Base-by-base conservation (phyloP, 1,139 yeast species). In the Sugiyamaella novakii region DNA sequence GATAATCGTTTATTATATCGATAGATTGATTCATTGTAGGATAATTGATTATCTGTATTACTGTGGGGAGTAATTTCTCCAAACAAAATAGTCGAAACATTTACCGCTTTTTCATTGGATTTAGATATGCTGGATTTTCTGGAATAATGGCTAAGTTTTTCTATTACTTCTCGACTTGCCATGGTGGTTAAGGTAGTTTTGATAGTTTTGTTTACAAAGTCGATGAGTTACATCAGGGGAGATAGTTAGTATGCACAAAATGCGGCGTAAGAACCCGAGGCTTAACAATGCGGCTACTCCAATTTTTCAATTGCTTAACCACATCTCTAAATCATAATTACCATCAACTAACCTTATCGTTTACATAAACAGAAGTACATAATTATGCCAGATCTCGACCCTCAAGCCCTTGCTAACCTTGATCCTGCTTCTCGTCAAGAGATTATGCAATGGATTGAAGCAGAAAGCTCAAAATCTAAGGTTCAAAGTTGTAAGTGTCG, bases 401-500 rank as follows among this genome's bases (percentile, higher is more conserved):
- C 80, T 53, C 70, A 78, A 43, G 81, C 82, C 12, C 70, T 87
- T 45, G 81, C 81, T 53, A 76, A 71, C 59, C 78, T 88, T 51
- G 94, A 86, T 63, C 89, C 84, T 34, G 58, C 74, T 12, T 79
- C 92, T 43, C 81, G 87, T 66, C 78, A 81, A 61, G 95, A 88
- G 58, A 81, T 89, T 49, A 75, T 83, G 65, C 75, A 77, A 55
- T 89, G 87, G 72, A 74, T 89, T 47, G 95, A 88, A 64, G 72
- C 84, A 10, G 96, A 91, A 70, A 84, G 86, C 65, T 80, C 95
- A 56, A 87, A 87, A 71, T 83, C 95, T 50, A 87, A 88, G 71
- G 88, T 91, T 24, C 96, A 88, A 71, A 77, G 81, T 75, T 80
- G 68, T 64, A 56, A 24, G 67, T 55, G 27, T 31, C n/a, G n/a